Conservation (phyloP, 257 asterid species). For the Coffea eugenioides region DNA sequence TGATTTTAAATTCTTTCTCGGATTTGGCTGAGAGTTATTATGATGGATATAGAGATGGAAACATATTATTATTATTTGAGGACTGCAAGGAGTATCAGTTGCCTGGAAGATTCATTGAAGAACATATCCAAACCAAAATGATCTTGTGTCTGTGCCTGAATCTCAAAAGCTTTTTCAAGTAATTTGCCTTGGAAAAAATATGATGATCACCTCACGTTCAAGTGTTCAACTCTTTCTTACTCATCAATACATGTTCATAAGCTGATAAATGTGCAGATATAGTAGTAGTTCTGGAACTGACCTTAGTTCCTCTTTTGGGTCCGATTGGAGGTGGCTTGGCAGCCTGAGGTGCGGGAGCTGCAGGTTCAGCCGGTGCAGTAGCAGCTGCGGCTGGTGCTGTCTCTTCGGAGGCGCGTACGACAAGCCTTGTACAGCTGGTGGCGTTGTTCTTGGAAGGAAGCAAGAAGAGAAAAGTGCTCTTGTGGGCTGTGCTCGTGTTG, state of each 20-base stretch:
- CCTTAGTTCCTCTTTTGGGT: slow-evolving; percentile 88
- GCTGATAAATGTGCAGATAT: neutral
- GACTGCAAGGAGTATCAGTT: neutral
- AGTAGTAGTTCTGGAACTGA: slow-evolving; percentile 5
- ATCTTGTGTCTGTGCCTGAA: neutral
- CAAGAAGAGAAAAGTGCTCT: slow-evolving; percentile 24
- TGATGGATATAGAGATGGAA: neutral
- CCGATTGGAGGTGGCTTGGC: slow-evolving; percentile 89
- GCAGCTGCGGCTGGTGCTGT: slow-evolving; percentile 33
- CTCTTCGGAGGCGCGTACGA: slow-evolving; percentile 54
- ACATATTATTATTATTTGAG: too few relatives aligned
- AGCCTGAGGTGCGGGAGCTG: slow-evolving; percentile 41
- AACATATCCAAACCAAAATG: too few relatives aligned
- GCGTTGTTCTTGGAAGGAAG: slow-evolving; percentile 41
- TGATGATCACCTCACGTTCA: too few relatives aligned
- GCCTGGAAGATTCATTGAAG: neutral
- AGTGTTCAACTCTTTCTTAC: too few relatives aligned
- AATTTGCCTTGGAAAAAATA: neutral
- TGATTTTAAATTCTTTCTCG: neutral
- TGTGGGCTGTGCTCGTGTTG: slow-evolving; percentile 22
- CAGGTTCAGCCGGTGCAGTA: slow-evolving; percentile 28
- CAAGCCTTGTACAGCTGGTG: slow-evolving; percentile 44
- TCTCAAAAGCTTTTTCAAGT: neutral
- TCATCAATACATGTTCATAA: too few relatives aligned
- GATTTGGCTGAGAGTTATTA: too few relatives aligned